Evolutionary conservation across 192 early-diverging fungal genomes (phyloP), one percentile per base, ranked within the genome.

Genomic region (Gonapodya prolifera): DNA sequence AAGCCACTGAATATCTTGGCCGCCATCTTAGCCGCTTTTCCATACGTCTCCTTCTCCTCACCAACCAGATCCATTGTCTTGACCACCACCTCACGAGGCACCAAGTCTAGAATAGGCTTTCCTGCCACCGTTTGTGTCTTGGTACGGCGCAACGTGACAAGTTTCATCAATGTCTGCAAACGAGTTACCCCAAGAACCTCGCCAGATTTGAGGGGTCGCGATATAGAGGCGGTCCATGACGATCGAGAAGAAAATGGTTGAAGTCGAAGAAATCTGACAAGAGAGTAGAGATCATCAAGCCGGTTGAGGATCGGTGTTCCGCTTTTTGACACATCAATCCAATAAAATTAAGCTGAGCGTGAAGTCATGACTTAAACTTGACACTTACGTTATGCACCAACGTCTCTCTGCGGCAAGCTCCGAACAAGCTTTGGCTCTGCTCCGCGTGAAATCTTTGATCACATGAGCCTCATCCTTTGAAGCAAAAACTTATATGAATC

Each of bases 261-360:
- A 0, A 89, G 81, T 8, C 88, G 86, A 2, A 99, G 86, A 77
- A 97, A 99, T 36, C 89, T 91, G 29, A 97, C 86, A 23, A 96
- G 82, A 1, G 91, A 90, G 83, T 87, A 97, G 28, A 98, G 80
- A 81, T 99, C 96, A 77, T 95, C 95, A 13, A 94, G 82, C 8
- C 90, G 84, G 83, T 94, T 94, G 71, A 87, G 87, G 61, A 96
- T 94, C 8, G 95, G 95, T 13, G 95, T 97, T n/a, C 95, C 95
- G 61, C 83, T 84, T 35, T 61, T 0, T 13, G 35, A 76, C 8
- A 61, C 23, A 23, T 61, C 23, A 23, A 61, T 61, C 8, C 8
- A 16, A 23, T 16, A 61, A 61, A 61, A 8, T 8, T 8, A 23
- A 61, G 8, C 23, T 23, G 23, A 16, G 8, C 8, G 45, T 61